Conservation (phyloP, 2,329 filamentous ascomycete genomes). For the Sphaerostilbella broomeana region DNA sequence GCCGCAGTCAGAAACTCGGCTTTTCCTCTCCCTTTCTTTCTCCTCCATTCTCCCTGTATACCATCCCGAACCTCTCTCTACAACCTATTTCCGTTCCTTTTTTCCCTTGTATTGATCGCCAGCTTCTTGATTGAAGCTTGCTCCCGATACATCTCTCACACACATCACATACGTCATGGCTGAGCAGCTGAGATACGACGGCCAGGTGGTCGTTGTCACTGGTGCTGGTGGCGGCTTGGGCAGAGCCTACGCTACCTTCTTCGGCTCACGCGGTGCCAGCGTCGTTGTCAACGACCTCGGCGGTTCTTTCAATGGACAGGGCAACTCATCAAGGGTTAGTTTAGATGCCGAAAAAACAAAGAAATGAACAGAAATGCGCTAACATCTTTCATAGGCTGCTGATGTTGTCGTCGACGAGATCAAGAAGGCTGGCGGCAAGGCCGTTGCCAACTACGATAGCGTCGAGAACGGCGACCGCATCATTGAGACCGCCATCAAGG, state of each 20-base stretch:
- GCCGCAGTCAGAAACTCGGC: too few relatives aligned
- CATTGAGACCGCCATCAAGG: constrained; percentile 78
- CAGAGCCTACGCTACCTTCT: constrained; percentile 82
- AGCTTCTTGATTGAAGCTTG: background rate
- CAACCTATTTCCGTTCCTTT: background rate
- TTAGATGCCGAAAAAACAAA: too few relatives aligned
- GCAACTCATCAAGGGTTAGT: constrained; percentile 71
- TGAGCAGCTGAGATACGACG: constrained; percentile 69
- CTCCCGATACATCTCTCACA: background rate
- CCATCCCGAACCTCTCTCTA: background rate
- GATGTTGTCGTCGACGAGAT: constrained; percentile 80
- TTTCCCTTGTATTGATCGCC: background rate
- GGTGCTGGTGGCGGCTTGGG: constrained; percentile 74
- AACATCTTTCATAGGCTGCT: constrained; percentile 52
- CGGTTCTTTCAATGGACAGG: constrained; percentile 88
- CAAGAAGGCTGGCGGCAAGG: constrained; percentile 83
- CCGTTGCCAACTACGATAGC: constrained; percentile 94
- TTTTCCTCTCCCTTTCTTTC: background rate
- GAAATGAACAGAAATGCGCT: too few relatives aligned
- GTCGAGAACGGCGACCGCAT: constrained; percentile 92
- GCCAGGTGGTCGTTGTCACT: constrained; percentile 77
- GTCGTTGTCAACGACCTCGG: constrained; percentile 97
- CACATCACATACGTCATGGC: constrained; percentile 43
- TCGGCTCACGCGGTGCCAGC: constrained; percentile 83
- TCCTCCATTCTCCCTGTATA: background rate